Conservation (phyloP, 148 eudicot genomes). For the Rhododendron ovatum region DNA sequence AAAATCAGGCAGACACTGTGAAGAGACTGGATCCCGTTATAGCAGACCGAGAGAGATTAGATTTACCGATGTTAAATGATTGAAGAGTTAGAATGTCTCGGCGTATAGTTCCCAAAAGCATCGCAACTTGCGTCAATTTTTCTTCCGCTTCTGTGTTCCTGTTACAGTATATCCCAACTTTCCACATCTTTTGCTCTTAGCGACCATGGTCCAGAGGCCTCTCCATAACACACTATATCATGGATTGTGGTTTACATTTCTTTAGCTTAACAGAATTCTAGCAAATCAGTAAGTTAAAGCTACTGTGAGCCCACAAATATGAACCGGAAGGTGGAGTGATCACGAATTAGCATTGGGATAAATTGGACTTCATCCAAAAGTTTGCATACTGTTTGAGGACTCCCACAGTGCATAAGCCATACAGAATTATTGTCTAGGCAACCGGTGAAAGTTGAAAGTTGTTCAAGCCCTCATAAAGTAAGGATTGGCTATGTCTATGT, state of each 20-base stretch:
- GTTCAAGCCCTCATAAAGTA: not conserved
- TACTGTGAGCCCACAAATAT: not conserved
- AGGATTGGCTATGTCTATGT: no score
- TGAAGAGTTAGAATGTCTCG: not conserved
- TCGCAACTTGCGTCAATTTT: not conserved
- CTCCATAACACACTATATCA: not conserved
- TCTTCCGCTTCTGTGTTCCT: not conserved
- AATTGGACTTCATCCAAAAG: not conserved
- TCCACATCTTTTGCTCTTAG: not conserved
- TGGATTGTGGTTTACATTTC: not conserved
- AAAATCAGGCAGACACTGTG: not conserved
- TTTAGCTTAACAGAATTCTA: not conserved
- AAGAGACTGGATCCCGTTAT: not conserved
- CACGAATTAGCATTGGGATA: not conserved
- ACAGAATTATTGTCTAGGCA: not conserved
- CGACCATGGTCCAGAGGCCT: not conserved
- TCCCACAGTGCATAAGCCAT: not conserved
- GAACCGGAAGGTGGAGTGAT: not conserved
- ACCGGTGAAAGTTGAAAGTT: not conserved
- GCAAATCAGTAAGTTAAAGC: not conserved
- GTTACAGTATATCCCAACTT: not conserved
- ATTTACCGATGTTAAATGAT: not conserved
- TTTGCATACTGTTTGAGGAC: not conserved
- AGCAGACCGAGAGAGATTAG: not conserved
- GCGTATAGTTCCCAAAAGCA: not conserved